Percentiles rank a stretch among this genome's conserved stretches.
Conservation (phyloP, 2,329 filamentous ascomycete species). For the Macrophomina tecta region DNA sequence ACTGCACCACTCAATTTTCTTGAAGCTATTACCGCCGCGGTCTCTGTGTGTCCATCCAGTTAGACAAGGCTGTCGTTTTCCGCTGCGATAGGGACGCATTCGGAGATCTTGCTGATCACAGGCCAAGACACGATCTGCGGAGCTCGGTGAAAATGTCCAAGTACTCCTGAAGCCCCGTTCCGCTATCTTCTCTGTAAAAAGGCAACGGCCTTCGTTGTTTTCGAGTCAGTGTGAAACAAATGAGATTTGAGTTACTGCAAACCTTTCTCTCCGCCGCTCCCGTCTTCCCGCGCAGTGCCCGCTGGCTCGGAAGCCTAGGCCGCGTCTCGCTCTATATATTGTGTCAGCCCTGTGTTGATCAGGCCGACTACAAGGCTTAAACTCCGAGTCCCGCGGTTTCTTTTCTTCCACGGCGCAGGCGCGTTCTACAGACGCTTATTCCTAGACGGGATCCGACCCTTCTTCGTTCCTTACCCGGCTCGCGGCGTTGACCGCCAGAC, state of each 20-base stretch:
- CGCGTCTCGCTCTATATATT: slow-evolving; percentile 1
- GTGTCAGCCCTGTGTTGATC: neutral
- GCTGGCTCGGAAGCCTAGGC: neutral
- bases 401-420: no score
- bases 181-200: neutral
- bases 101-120: neutral
- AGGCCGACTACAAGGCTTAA: slow-evolving; percentile 5
- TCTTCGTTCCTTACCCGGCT: neutral
- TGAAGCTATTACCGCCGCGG: neutral
- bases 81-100: no score
- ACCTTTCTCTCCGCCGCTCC: neutral
- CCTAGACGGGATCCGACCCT: neutral
- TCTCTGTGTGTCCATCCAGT: neutral
- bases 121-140: neutral
- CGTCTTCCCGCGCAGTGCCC: neutral
- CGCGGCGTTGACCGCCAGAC: no score
- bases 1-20: neutral
- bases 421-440: neutral
- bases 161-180: neutral
- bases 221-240: slow-evolving; percentile 14
- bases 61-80: neutral
- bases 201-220: neutral
- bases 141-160: neutral
- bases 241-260: neutral
- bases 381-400: neutral